These are phyloP conservation scores for Silybum marianum DNA, from an alignment of 129 eudicot species.

Conservation along the genomic window DNA sequence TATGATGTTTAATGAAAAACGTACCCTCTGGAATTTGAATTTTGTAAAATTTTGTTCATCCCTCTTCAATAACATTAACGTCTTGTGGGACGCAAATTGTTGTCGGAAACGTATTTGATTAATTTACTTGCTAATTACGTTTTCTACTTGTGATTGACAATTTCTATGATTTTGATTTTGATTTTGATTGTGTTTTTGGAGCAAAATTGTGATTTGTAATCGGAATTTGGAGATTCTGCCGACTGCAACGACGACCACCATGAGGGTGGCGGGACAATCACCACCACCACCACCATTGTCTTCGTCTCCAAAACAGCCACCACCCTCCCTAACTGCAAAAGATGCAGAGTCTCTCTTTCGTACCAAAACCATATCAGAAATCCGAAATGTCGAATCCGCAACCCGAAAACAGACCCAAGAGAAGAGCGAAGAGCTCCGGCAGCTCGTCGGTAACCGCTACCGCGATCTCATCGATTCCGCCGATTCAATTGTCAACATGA, in stretches of 20 bases:
- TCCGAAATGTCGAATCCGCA: slow-evolving; percentile 67
- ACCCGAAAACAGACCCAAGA: slow-evolving; percentile 81
- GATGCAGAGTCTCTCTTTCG: slow-evolving; percentile 86
- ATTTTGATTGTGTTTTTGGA: slow-evolving; percentile 14
- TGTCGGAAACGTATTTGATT: background rate
- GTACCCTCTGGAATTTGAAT: background rate
- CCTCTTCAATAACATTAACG: background rate
- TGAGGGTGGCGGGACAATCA: slow-evolving; percentile 39
- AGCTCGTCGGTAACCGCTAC: slow-evolving; percentile 88
- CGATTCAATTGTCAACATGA: slow-evolving; percentile 83
- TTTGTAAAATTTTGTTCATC: background rate
- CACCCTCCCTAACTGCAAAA: slow-evolving; percentile 28
- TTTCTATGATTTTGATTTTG: slow-evolving; percentile 22
- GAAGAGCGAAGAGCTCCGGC: slow-evolving; percentile 92
- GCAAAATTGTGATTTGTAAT: slow-evolving; percentile 11
- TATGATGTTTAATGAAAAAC: background rate
- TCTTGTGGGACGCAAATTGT: background rate
- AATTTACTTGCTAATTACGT: background rate
- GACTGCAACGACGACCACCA: slow-evolving; percentile 35
- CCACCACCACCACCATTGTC: slow-evolving; percentile 31
- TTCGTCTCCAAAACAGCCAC: slow-evolving; percentile 18
- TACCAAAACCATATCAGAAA: slow-evolving; percentile 69
- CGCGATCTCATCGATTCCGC: slow-evolving; percentile 97
- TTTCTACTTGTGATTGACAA: background rate
- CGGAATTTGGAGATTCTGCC: slow-evolving; percentile 26